Evolutionary conservation across 2,329 filamentous ascomycete species (phyloP).

Genomic region (Fusarium circinatum): DNA sequence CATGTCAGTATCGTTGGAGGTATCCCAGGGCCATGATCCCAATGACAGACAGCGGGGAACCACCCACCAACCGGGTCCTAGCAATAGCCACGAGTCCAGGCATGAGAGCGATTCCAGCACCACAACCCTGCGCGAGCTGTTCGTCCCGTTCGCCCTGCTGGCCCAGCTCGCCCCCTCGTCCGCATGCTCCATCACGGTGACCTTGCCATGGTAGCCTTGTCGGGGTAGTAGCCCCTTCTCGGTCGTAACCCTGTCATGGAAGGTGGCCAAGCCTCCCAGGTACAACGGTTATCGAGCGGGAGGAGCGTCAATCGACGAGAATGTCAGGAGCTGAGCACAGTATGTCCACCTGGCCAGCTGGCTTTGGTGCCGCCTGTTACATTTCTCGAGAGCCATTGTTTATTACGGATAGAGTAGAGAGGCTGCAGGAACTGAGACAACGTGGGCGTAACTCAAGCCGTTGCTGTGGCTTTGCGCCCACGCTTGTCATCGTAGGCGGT

Average conservation of each 20-base stretch:
- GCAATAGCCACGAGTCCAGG: slow-evolving; percentile 40
- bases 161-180: slow-evolving; percentile 38
- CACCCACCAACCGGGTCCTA: slow-evolving; percentile 42
- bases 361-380: slow-evolving; percentile 20
- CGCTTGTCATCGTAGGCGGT: slow-evolving; percentile 18
- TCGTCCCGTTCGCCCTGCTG: slow-evolving; percentile 41
- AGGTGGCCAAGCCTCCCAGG: slow-evolving; percentile 36
- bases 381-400: slow-evolving; percentile 20
- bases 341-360: not conserved
- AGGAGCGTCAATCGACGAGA: slow-evolving; percentile 26
- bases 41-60: slow-evolving; percentile 43
- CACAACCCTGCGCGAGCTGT: slow-evolving; percentile 38
- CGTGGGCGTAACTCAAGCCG: slow-evolving; percentile 34
- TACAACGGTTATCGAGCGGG: slow-evolving; percentile 15
- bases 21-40: slow-evolving; percentile 30
- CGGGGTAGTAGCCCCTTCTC: slow-evolving; percentile 41
- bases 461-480: slow-evolving; percentile 34
- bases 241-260: slow-evolving; percentile 45
- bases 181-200: slow-evolving; percentile 31
- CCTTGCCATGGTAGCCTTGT: slow-evolving; percentile 43
- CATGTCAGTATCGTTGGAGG: slow-evolving; percentile 26
- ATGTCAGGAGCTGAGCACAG: slow-evolving; percentile 31
- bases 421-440: slow-evolving; percentile 38
- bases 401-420: slow-evolving; percentile 27
- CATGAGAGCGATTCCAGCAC: slow-evolving; percentile 38